A percentile compares a stretch with the other conserved stretches of the same genome.
These are phyloP conservation scores for Globisporangium solare DNA, from an alignment of 352 stramenopile genomes.

Conservation along the genomic window DNA sequence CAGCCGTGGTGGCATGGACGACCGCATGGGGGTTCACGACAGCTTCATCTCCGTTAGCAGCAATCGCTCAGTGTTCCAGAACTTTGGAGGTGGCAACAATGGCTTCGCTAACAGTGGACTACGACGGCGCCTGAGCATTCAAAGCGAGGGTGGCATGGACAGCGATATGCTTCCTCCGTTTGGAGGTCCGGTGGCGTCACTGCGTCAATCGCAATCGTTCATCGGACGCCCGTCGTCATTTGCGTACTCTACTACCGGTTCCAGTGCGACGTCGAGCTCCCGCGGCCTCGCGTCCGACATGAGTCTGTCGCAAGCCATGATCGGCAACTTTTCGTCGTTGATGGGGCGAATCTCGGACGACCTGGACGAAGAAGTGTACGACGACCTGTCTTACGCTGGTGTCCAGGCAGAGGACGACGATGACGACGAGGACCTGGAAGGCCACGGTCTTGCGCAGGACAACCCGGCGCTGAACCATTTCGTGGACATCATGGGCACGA, in stretches of 20 bases:
- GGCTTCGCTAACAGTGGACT: conserved; percentile 15
- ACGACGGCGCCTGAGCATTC: conserved; percentile 18
- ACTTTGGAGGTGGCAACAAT: conserved; percentile 4
- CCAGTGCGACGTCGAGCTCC: conserved; percentile 12
- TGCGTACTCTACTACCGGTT: background rate
- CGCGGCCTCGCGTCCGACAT: conserved; percentile 48
- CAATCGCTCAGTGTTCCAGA: conserved; percentile 3
- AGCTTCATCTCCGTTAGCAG: conserved; percentile 31
- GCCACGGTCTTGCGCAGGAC: conserved; percentile 5
- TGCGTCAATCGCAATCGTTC: conserved; percentile 42
- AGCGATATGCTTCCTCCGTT: conserved; percentile 20
- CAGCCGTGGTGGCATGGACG: conserved; percentile 13
- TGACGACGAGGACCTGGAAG: conserved; percentile 18
- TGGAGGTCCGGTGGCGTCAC: conserved; percentile 21
- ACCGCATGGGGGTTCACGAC: conserved; percentile 31
- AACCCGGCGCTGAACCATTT: conserved; percentile 10
- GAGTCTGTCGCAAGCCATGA: conserved; percentile 69
- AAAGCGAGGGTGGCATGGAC: conserved; percentile 24
- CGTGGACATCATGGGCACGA: conserved; percentile 10
- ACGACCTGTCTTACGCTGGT: conserved; percentile 18
- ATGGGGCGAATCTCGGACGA: conserved; percentile 56
- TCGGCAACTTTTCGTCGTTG: conserved; percentile 67
- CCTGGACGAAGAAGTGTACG: conserved; percentile 42
- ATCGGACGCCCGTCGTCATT: conserved; percentile 21
- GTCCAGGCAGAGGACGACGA: conserved; percentile 13